Base-by-base conservation (phyloP, 1,284 basidiomycete species). In the Fomitiporia mediterranea region DNA sequence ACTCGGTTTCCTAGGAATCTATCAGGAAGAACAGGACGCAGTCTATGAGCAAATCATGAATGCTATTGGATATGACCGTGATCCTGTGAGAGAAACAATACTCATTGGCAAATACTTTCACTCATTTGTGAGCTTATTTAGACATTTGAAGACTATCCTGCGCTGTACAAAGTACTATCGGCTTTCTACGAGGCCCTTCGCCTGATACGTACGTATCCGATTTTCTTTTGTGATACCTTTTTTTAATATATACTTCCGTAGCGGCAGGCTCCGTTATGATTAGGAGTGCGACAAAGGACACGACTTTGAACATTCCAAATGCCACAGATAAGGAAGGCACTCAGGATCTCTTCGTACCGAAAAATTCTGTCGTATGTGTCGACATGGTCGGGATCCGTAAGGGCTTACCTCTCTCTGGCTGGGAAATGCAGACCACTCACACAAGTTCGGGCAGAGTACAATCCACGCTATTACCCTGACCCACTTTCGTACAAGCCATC, bases 331-430 rank as follows among this genome's bases (percentile, higher is more conserved):
- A 57, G 28, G 59, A 60, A 35, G 56, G 44, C 17, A 13, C 47
- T 15, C 51, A 42, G 23, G 48, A 55, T 6, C 25, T 57, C 4
- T 60, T 63, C 9, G 53, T 72, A 25, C 61, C 65, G 51, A 71
- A 71, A 48, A 69, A 69, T 0, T 66, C 65, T 7, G 6, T 61
- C 35, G 69, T 70, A 56, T 56, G 76, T 5, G 68, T 80, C 4
- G 79, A 83, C 58, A 72, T 82, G 69, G 59, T 81, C 57, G 78
- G 79, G 53, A 62, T 77, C 55, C 75, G 80, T 81, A 58, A 68
- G 79, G 75, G 5, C 13, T 8, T 17, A 34, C 51, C 28, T 17
- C 25, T 39, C 15, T 25, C n/a, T 28, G 25, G 13, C 6, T 43
- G 15, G 25, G 43, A n/a, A 27, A 47, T 23, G 21, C 7, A 15